Evolutionary conservation across 73 alveolate genomes (phyloP).

Genomic region (Paramecium octaurelia): DNA sequence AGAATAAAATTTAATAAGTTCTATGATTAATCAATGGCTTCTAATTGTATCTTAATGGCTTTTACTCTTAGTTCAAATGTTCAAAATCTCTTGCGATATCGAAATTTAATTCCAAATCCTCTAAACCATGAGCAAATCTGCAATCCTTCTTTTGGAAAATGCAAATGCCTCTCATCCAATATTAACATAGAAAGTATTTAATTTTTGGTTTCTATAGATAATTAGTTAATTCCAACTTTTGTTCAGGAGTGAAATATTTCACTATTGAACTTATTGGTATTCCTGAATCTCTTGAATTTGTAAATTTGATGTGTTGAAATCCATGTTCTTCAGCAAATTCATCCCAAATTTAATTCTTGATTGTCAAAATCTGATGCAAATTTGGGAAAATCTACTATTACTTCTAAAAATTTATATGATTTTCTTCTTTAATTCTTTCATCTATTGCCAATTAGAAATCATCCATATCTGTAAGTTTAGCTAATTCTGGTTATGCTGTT

Average conservation of each 20-base stretch:
- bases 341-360: neutral
- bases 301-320: neutral
- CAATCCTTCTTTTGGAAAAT: neutral
- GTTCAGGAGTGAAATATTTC: neutral
- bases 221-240: neutral
- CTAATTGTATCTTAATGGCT: conserved; percentile 24
- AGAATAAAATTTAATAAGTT: neutral
- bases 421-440: neutral
- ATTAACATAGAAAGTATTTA: neutral
- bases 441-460: neutral
- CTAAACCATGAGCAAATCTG: conserved; percentile 26
- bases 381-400: neutral
- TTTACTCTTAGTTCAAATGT: neutral
- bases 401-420: neutral
- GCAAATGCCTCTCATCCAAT: conserved; percentile 44
- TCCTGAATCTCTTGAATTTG: neutral
- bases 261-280: neutral
- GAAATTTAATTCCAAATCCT: neutral
- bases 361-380: neutral
- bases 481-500: neutral
- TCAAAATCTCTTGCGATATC: neutral
- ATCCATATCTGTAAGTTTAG: neutral
- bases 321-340: neutral
- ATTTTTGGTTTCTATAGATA: neutral
- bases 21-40: conserved; percentile 12